Evolutionary conservation across 1,284 basidiomycete species (phyloP).

Genomic region (Sutorius eximius): DNA sequence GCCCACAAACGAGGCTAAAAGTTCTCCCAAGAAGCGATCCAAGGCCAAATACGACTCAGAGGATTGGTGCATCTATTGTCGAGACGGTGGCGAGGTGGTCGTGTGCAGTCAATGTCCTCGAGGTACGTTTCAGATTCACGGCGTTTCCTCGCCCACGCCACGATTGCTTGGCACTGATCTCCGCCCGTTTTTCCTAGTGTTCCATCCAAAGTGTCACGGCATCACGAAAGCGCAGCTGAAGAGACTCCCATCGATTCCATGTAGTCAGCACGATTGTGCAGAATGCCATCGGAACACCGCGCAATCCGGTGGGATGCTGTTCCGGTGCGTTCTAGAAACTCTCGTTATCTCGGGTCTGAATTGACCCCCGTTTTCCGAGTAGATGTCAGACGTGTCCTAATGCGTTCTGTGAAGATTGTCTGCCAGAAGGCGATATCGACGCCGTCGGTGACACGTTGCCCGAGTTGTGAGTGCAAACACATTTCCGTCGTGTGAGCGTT

Average conservation of each 20-base stretch:
- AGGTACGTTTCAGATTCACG: conserved; percentile 36
- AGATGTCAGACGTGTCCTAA: conserved; percentile 60
- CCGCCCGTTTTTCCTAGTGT: conserved; percentile 38
- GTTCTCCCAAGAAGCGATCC: conserved; percentile 30
- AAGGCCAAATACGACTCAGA: conserved; percentile 44
- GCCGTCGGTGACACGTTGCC: conserved; percentile 54
- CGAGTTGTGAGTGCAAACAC: conserved; percentile 47
- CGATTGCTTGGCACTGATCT: background rate
- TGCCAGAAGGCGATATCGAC: conserved; percentile 48
- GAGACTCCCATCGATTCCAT: conserved; percentile 31
- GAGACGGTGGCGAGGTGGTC: conserved; percentile 56
- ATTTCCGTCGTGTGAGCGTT: conserved; percentile 2
- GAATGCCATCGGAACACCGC: conserved; percentile 42
- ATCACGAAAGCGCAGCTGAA: conserved; percentile 33
- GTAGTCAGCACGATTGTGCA: conserved; percentile 52
- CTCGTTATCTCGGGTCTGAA: conserved; percentile 1
- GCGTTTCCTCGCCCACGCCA: conserved; percentile 4
- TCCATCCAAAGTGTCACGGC: conserved; percentile 50
- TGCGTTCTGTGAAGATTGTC: conserved; percentile 62
- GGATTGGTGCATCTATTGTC: conserved; percentile 58
- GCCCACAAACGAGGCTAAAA: conserved; percentile 12
- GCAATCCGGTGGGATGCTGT: conserved; percentile 52
- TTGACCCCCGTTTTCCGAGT: background rate
- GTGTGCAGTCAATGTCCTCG: conserved; percentile 52
- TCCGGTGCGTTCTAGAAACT: conserved; percentile 37